A percentile compares a stretch with the other conserved stretches of the same genome.
Evolutionary conservation across 345 rosid species (phyloP).

Genomic region (Geranium brycei): DNA sequence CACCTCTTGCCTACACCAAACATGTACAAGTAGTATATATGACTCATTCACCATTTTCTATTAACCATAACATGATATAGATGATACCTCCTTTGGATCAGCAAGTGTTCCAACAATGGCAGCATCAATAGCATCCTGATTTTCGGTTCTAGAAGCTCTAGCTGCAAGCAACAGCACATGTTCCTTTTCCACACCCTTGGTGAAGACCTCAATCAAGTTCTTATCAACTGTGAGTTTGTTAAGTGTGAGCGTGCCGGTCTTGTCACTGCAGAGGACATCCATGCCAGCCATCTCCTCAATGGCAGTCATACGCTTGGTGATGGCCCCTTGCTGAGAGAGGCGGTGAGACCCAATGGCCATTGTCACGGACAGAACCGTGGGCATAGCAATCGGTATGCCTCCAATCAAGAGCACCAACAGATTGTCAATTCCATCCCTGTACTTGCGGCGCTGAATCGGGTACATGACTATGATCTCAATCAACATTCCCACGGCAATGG

Average conservation of each 20-base stretch:
- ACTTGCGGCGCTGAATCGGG: slow-evolving; percentile 52
- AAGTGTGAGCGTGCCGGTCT: slow-evolving; percentile 73
- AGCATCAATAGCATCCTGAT: slow-evolving; percentile 87
- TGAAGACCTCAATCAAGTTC: slow-evolving; percentile 59
- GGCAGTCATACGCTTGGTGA: slow-evolving; percentile 87
- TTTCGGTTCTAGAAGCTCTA: slow-evolving; percentile 74
- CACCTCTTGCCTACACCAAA: slow-evolving; percentile 52
- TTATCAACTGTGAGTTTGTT: slow-evolving; percentile 74
- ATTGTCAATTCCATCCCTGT: slow-evolving; percentile 70
- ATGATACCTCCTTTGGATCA: slow-evolving; percentile 61
- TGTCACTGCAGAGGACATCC: slow-evolving; percentile 86
- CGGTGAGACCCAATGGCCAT: slow-evolving; percentile 88
- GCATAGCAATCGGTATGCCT: slow-evolving; percentile 90
- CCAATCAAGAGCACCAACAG: slow-evolving; percentile 80
- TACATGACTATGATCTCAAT: slow-evolving; percentile 75
- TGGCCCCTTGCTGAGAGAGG: slow-evolving; percentile 70
- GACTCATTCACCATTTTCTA: background rate
- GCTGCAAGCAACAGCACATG: slow-evolving; percentile 64
- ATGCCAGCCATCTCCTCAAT: slow-evolving; percentile 90
- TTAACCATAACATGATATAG: background rate
- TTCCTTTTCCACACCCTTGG: slow-evolving; percentile 51
- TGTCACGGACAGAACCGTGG: slow-evolving; percentile 67
- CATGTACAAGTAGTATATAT: background rate
- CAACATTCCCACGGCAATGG: slow-evolving; percentile 51
- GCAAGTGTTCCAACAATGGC: slow-evolving; percentile 83